These are phyloP conservation scores for Cytospora paraplurivora DNA, from an alignment of 2,329 filamentous ascomycete species.

Conservation along the genomic window DNA sequence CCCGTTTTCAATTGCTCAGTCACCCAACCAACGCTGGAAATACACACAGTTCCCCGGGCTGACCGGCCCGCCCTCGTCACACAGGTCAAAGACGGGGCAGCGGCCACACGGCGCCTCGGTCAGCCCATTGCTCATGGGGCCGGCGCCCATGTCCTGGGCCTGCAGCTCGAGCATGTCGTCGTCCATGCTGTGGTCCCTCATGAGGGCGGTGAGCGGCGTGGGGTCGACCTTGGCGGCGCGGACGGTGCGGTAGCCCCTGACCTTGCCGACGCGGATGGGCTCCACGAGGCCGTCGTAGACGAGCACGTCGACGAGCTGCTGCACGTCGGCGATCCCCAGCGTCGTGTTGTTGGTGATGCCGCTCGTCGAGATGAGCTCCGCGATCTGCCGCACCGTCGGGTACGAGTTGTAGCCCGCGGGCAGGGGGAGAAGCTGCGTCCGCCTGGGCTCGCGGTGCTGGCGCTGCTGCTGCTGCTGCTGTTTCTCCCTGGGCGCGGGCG, in stretches of 20 bases:
- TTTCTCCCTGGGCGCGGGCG: constrained; percentile 32
- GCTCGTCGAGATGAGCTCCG: constrained; percentile 68
- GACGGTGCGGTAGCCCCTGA: constrained; percentile 55
- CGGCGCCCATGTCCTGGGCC: constrained; percentile 37
- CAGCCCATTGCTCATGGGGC: constrained; percentile 66
- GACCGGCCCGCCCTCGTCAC: constrained; percentile 86
- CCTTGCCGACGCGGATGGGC: constrained; percentile 52
- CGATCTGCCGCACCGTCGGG: constrained; percentile 78
- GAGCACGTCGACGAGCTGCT: constrained; percentile 84
- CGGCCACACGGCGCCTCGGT: constrained; percentile 88
- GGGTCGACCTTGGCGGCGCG: constrained; percentile 49
- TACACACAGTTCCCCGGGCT: constrained; percentile 90
- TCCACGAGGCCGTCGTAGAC: constrained; percentile 87
- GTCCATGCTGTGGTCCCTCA: constrained; percentile 33
- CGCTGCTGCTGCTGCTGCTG: constrained; percentile 23
- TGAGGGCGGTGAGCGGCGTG: constrained; percentile 34
- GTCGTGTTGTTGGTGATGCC: constrained; percentile 73
- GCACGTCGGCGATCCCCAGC: constrained; percentile 73
- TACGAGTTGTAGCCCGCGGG: constrained; percentile 74
- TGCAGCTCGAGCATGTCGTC: constrained; percentile 30
- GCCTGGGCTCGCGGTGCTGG: constrained; percentile 30
- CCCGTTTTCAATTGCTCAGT: constrained; percentile 34
- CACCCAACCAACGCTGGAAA: constrained; percentile 79
- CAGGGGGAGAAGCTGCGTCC: constrained; percentile 52
- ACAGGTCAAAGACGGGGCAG: constrained; percentile 92